phyloP scores from a whole-genome alignment of 768 basidiomycete species.

The Suillus tomentosus region DNA sequence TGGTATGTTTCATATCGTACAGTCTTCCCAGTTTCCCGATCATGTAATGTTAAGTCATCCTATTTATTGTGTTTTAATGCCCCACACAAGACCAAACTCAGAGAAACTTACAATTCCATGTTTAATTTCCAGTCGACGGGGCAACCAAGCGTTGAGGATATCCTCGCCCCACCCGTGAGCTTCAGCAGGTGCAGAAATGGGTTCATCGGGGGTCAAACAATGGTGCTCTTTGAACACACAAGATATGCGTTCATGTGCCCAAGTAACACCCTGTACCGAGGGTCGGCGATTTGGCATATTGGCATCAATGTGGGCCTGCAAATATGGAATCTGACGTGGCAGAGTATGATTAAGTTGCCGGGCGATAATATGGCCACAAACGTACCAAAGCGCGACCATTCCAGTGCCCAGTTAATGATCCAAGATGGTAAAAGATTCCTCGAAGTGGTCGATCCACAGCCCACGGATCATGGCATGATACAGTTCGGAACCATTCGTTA shows the following conservation, averaged over 20 bases:
- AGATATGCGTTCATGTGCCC: conserved; percentile 41
- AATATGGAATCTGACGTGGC: conserved; percentile 27
- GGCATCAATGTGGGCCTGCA: conserved; percentile 27
- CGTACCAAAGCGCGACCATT: conserved; percentile 48
- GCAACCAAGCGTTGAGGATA: conserved; percentile 51
- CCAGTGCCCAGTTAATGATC: conserved; percentile 48
- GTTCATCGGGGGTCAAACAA: conserved; percentile 41
- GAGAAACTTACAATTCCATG: conserved; percentile 35
- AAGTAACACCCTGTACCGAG: conserved; percentile 21
- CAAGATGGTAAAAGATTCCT: conserved; percentile 45
- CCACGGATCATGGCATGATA: conserved; percentile 43
- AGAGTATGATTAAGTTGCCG: conserved; percentile 9
- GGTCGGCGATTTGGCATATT: conserved; percentile 22
- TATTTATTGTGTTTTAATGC: conserved; percentile 19
- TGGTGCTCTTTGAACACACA: conserved; percentile 49
- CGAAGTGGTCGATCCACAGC: conserved; percentile 38
- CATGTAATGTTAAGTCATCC: conserved; percentile 45
- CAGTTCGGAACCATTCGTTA: conserved; percentile 50
- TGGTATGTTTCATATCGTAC: conserved; percentile 49
- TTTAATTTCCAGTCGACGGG: conserved; percentile 36
- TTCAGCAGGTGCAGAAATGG: conserved; percentile 38
- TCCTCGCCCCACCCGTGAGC: conserved; percentile 40
- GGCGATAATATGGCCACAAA: conserved; percentile 14
- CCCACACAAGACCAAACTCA: not conserved
- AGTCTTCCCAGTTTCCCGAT: conserved; percentile 40